Conservation (phyloP, 306 rosid genomes). For the Pachyrhizus erosus region DNA sequence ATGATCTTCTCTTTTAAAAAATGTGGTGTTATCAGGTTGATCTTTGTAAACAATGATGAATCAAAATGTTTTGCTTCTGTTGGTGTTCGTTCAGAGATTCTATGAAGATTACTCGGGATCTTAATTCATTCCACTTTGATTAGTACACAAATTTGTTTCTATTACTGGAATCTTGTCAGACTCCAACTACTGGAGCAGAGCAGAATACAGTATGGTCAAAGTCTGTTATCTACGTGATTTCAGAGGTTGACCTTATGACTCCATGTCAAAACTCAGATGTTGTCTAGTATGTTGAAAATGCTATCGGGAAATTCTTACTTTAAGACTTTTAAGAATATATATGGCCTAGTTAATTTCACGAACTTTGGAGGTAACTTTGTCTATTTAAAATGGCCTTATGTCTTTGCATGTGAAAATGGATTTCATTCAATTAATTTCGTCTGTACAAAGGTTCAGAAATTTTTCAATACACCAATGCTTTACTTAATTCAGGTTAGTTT, state of each 20-base stretch:
- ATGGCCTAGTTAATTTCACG: background rate
- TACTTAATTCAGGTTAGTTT: background rate
- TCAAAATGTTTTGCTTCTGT: background rate
- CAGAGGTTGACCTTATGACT: background rate
- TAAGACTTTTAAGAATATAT: background rate
- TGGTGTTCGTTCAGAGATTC: background rate
- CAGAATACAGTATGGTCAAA: no score
- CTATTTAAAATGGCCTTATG: background rate
- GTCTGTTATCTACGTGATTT: no score
- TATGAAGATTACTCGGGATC: background rate
- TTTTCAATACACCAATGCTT: background rate
- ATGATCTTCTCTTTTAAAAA: background rate
- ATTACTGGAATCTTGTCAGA: no score
- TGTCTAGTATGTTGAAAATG: background rate
- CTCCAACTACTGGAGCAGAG: no score
- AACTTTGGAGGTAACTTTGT: background rate
- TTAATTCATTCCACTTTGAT: no score
- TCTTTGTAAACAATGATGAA: background rate
- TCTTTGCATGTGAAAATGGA: conserved; percentile 13
- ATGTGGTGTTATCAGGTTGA: background rate
- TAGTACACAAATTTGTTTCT: no score
- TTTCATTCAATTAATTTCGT: background rate
- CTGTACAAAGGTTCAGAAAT: background rate
- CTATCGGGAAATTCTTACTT: background rate
- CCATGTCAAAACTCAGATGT: background rate